Conservation (phyloP, 2,329 filamentous ascomycete genomes). For the Fusarium devonianum region DNA sequence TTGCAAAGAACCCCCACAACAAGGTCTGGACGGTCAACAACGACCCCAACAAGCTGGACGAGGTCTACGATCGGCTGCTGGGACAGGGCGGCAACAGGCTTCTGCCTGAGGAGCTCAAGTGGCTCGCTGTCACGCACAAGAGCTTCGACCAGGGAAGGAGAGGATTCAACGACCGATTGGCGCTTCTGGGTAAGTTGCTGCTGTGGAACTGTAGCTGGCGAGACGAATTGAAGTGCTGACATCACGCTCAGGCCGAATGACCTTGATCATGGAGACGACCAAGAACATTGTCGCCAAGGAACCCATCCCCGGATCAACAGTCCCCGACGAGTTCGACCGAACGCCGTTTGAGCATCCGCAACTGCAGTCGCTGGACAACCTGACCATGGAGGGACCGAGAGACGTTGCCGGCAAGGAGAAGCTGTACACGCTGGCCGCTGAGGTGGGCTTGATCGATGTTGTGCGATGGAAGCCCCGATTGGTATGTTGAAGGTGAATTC, state of each 20-base stretch:
- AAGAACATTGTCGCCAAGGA: constrained; percentile 49
- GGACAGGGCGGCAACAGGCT: constrained; percentile 75
- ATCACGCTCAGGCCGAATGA: constrained; percentile 46
- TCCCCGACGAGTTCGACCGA: constrained; percentile 62
- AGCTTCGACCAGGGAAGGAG: constrained; percentile 95
- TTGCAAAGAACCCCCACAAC: constrained; percentile 59
- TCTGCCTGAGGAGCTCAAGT: constrained; percentile 91
- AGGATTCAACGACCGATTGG: constrained; percentile 92
- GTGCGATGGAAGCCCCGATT: constrained; percentile 88
- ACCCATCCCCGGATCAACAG: constrained; percentile 37
- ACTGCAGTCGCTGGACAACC: constrained; percentile 75
- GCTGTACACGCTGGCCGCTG: constrained; percentile 71
- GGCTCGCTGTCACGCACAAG: constrained; percentile 97
- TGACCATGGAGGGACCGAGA: constrained; percentile 67
- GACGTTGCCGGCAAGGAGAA: constrained; percentile 70
- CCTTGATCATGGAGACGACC: constrained; percentile 50
- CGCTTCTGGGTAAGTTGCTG: constrained; percentile 75
- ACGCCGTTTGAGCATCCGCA: constrained; percentile 74
- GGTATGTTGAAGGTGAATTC: too few species aligned
- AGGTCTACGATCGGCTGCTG: constrained; percentile 78
- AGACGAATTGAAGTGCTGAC: constrained; percentile 19
- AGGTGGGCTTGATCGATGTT: constrained; percentile 76
- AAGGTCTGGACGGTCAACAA: constrained; percentile 75
- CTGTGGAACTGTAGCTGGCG: not conserved
- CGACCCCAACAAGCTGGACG: constrained; percentile 75